Evolutionary conservation across 306 rosid species (phyloP).

Genomic region (Dryas alaskensis): DNA sequence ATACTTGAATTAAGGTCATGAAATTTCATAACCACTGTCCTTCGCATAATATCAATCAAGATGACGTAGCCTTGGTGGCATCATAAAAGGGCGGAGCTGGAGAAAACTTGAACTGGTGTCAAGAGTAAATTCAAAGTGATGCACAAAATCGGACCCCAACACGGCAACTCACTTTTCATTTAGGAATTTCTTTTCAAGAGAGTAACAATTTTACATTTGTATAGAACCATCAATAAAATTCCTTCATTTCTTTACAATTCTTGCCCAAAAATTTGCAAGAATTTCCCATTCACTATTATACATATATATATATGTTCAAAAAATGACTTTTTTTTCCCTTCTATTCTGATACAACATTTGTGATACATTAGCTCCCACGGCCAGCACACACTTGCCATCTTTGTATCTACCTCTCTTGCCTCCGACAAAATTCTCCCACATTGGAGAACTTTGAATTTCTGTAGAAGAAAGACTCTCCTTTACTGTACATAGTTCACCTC

Average conservation of each 20-base stretch:
- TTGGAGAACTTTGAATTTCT: not conserved
- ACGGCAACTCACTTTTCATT: not conserved
- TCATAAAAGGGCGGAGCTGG: too few relatives aligned
- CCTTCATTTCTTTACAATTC: constrained; percentile 14
- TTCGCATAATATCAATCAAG: too few relatives aligned
- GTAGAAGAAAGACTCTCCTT: not conserved
- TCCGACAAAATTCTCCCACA: constrained; percentile 15
- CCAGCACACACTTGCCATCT: constrained; percentile 31
- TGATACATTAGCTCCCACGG: constrained; percentile 25
- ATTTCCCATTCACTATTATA: constrained; percentile 5
- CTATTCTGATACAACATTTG: constrained; percentile 19
- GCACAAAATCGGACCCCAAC: not conserved
- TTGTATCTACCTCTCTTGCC: constrained; percentile 19
- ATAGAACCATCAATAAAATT: not conserved
- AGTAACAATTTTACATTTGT: not conserved
- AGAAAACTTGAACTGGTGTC: too few relatives aligned
- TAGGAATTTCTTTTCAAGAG: not conserved
- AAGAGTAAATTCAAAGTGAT: not conserved
- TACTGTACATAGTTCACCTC: constrained; percentile 17
- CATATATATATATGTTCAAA: constrained; percentile 13
- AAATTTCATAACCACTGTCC: too few relatives aligned
- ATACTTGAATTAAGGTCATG: too few relatives aligned
- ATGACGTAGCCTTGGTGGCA: too few relatives aligned
- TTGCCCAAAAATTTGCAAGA: constrained; percentile 20
- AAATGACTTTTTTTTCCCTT: not conserved